These are phyloP conservation scores for Mortierella sp. DNA, from an alignment of 371 early-diverging fungal genomes.

Conservation along the genomic window DNA sequence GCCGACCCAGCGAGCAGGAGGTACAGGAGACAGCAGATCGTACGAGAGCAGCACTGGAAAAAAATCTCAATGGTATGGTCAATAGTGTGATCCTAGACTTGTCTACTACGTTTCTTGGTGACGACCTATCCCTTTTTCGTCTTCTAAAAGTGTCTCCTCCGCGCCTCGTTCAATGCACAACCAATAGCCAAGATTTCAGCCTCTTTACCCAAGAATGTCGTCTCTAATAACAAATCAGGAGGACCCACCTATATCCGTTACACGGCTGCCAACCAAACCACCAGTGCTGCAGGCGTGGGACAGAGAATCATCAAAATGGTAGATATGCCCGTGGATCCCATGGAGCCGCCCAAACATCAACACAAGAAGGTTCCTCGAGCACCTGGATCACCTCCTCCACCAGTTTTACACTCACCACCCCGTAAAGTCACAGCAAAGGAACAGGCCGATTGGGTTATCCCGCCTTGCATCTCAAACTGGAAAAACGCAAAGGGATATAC, in stretches of 20 bases:
- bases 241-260: conserved; percentile 90
- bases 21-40: conserved; percentile 87
- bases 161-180: no score
- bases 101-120: background rate
- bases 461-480: conserved; percentile 98
- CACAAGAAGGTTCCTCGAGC: conserved; percentile 90
- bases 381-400: conserved; percentile 94
- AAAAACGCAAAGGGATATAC: conserved; percentile 99
- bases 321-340: conserved; percentile 94
- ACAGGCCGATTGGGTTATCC: conserved; percentile 95
- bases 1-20: conserved; percentile 82
- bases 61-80: conserved; percentile 80
- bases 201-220: conserved; percentile 73
- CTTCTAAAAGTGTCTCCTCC: background rate
- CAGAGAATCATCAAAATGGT: conserved; percentile 94
- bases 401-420: conserved; percentile 97
- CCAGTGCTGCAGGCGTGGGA: conserved; percentile 70
- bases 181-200: conserved; percentile 74
- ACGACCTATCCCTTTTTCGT: background rate
- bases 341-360: conserved; percentile 94
- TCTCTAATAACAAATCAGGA: conserved; percentile 63
- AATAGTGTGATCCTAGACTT: no score
- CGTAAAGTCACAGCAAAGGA: conserved; percentile 95
- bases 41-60: conserved; percentile 88
- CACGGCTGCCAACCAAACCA: conserved; percentile 82